phyloP scores from a whole-genome alignment of 768 basidiomycete species.

The Lactarius hatsudake region DNA sequence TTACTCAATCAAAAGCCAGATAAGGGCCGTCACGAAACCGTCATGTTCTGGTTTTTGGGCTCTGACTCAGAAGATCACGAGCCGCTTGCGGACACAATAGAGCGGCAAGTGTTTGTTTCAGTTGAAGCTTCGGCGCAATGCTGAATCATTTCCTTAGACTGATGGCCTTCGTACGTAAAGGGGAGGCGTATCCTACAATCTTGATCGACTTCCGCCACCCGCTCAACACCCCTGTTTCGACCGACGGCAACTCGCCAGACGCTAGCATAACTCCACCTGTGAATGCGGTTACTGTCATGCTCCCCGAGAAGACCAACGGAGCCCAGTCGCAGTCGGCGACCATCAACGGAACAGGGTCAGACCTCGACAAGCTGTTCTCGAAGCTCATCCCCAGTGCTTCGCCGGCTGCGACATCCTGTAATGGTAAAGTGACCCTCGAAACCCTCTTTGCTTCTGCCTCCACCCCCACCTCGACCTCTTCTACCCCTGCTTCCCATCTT shows the following conservation, averaged over 20 bases:
- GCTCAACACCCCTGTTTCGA: constrained; percentile 37
- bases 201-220: constrained; percentile 61
- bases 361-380: constrained; percentile 45
- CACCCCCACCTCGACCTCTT: constrained; percentile 22
- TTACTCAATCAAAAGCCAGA: constrained; percentile 43
- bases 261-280: background rate
- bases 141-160: background rate
- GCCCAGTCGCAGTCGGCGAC: constrained; percentile 1
- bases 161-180: constrained; percentile 65
- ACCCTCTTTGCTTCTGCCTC: constrained; percentile 44
- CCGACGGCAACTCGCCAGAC: constrained; percentile 21
- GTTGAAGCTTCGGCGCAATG: background rate
- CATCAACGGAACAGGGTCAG: constrained; percentile 33
- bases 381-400: constrained; percentile 38
- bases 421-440: constrained; percentile 42
- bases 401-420: constrained; percentile 28
- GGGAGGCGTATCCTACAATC: constrained; percentile 73
- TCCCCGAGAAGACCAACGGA: constrained; percentile 4
- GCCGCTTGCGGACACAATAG: constrained; percentile 67
- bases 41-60: constrained; percentile 74
- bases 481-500: constrained; percentile 23
- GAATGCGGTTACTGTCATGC: background rate
- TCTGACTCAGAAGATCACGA: constrained; percentile 61
- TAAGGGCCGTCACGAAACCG: constrained; percentile 56
- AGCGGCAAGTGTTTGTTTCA: constrained; percentile 45